Evolutionary conservation across 225 moss, liverwort and hornwort genomes (phyloP).

Genomic region (Thuidium tamariscinum): DNA sequence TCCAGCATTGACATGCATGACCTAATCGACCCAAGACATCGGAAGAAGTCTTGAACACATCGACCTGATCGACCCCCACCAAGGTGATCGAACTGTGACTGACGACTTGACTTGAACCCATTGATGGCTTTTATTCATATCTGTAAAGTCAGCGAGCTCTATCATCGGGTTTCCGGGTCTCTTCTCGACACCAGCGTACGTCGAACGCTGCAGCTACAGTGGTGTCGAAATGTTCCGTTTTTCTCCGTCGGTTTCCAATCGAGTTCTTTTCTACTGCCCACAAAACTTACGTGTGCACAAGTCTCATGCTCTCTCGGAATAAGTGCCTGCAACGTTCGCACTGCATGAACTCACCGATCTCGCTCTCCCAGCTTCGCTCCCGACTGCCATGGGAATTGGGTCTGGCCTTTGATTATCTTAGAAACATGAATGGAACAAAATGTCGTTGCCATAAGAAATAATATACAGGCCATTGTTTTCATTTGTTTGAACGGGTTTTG

Average conservation of each 20-base stretch:
- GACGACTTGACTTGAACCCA: background rate
- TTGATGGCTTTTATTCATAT: background rate
- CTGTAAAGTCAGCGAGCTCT: background rate
- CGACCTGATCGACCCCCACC: too few species aligned
- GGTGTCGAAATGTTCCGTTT: background rate
- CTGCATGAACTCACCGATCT: background rate
- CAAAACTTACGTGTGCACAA: background rate
- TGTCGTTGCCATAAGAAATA: too few species aligned
- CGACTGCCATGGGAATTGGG: background rate
- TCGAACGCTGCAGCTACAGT: background rate
- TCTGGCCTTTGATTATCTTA: too few species aligned
- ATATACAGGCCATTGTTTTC: too few species aligned
- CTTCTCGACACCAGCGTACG: background rate
- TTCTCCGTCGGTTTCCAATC: background rate
- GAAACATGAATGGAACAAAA: too few species aligned
- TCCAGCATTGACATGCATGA: too few species aligned
- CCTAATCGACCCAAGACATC: background rate
- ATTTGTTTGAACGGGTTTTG: too few species aligned
- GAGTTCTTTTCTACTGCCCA: background rate
- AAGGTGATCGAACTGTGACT: background rate
- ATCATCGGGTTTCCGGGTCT: background rate
- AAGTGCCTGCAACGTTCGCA: background rate
- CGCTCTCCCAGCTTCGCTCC: too few species aligned
- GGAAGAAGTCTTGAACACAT: background rate
- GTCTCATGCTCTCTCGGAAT: background rate